phyloP scores from a whole-genome alignment of 2,329 filamentous ascomycete genomes.

The Chaetomiaceae sp. region DNA sequence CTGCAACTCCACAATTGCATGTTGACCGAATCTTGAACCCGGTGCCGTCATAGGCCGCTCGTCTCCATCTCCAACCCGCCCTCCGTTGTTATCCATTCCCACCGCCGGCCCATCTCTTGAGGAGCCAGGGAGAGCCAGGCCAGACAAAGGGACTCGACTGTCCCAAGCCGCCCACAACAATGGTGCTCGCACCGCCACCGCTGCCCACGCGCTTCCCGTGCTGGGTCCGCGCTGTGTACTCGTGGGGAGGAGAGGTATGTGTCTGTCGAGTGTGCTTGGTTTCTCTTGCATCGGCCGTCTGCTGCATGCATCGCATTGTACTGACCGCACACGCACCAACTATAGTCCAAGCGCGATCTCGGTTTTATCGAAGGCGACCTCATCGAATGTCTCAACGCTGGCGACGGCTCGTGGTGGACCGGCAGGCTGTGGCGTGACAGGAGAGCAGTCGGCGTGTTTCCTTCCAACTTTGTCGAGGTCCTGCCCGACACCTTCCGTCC shows the following conservation, averaged over 20 bases:
- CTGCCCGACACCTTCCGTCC: slow-evolving; percentile 82
- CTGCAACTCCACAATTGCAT: slow-evolving; percentile 15
- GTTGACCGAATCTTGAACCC: slow-evolving; percentile 10
- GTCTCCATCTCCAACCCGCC: no score
- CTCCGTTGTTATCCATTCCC: no score
- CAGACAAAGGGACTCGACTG: not conserved
- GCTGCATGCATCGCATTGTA: slow-evolving; percentile 8
- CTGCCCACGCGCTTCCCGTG: slow-evolving; percentile 79
- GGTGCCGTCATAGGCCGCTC: slow-evolving; percentile 15
- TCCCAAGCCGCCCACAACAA: slow-evolving; percentile 26
- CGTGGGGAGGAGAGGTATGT: slow-evolving; percentile 79
- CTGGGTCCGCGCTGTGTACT: slow-evolving; percentile 88
- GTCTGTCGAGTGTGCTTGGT: not conserved
- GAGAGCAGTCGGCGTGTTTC: slow-evolving; percentile 86
- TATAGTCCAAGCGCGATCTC: slow-evolving; percentile 79
- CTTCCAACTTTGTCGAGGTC: slow-evolving; percentile 94
- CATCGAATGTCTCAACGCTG: slow-evolving; percentile 96
- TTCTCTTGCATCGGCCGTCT: not conserved
- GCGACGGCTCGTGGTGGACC: slow-evolving; percentile 98
- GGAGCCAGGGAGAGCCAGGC: no score
- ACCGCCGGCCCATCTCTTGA: no score
- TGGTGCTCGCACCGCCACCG: slow-evolving; percentile 52
- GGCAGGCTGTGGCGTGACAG: slow-evolving; percentile 84
- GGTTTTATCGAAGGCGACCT: slow-evolving; percentile 97
- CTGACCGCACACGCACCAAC: slow-evolving; percentile 8